A percentile compares a stretch with the other conserved stretches of the same genome.
These are phyloP conservation scores for Liquidambar formosana DNA, from an alignment of 164 flowering plant species.

Conservation along the genomic window DNA sequence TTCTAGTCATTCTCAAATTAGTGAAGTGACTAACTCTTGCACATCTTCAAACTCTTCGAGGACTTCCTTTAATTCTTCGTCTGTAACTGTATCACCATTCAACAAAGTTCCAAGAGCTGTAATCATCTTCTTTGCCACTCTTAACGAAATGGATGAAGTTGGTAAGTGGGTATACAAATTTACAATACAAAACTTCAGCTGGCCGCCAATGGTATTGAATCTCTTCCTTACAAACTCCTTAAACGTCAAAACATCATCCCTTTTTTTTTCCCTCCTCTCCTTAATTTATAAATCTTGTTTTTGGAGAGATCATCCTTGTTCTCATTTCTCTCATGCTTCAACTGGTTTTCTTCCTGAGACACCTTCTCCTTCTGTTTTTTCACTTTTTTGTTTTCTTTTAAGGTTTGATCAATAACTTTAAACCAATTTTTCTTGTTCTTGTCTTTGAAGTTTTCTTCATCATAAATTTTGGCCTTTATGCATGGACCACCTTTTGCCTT, in stretches of 20 bases:
- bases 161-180: constrained; percentile 51
- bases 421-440: too few species aligned
- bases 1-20: too few species aligned
- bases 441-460: too few species aligned
- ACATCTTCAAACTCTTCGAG: background rate
- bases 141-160: constrained; percentile 23
- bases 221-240: too few species aligned
- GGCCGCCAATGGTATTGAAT: too few species aligned
- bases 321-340: background rate
- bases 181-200: too few species aligned
- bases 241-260: too few species aligned
- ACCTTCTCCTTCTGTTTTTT: too few species aligned
- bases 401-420: constrained; percentile 4
- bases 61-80: too few species aligned
- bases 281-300: background rate
- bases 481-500: too few species aligned
- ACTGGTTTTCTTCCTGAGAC: too few species aligned
- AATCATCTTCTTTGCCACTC: constrained; percentile 22
- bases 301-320: background rate
- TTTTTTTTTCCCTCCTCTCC: background rate
- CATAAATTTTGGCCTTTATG: background rate
- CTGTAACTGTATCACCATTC: background rate
- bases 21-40: background rate
- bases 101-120: constrained; percentile 7
- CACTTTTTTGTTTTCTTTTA: constrained; percentile 6